Evolutionary conservation across 1,284 basidiomycete genomes (phyloP).

Genomic region (Cerioporus squamosus): DNA sequence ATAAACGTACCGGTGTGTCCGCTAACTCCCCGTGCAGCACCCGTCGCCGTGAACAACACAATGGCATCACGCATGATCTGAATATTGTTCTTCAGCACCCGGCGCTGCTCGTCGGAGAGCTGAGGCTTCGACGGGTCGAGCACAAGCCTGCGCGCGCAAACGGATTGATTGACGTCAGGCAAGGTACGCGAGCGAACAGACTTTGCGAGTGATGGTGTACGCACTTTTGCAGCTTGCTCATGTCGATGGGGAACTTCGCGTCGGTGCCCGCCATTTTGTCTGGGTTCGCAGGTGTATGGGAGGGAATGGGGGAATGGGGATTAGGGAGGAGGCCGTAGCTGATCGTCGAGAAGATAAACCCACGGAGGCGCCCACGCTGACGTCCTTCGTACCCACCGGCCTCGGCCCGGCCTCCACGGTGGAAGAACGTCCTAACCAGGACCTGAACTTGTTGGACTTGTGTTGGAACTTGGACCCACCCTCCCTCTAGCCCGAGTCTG

Average conservation of each 20-base stretch:
- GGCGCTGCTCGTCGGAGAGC: constrained; percentile 63
- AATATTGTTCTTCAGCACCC: constrained; percentile 68
- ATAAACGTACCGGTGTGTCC: constrained; percentile 71
- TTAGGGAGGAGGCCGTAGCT: constrained; percentile 4
- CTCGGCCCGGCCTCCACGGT: background rate
- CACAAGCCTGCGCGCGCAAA: constrained; percentile 52
- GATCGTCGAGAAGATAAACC: constrained; percentile 22
- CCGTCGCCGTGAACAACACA: constrained; percentile 82
- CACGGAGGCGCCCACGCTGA: constrained; percentile 4
- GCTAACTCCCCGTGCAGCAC: constrained; percentile 80
- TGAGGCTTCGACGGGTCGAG: constrained; percentile 71
- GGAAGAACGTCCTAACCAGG: no score
- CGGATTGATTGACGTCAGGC: constrained; percentile 6
- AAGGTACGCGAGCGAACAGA: background rate
- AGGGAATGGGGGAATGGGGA: background rate
- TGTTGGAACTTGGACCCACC: no score
- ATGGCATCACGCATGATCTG: constrained; percentile 82
- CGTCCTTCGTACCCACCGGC: background rate
- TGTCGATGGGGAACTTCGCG: constrained; percentile 73
- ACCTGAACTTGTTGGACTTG: no score
- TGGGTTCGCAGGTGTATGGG: background rate
- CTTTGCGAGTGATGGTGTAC: background rate
- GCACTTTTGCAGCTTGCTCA: constrained; percentile 75
- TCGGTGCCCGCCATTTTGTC: constrained; percentile 43
- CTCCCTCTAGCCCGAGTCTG: no score